Conservation (phyloP, 140 eudicot genomes). For the Erigeron philadelphicus region DNA sequence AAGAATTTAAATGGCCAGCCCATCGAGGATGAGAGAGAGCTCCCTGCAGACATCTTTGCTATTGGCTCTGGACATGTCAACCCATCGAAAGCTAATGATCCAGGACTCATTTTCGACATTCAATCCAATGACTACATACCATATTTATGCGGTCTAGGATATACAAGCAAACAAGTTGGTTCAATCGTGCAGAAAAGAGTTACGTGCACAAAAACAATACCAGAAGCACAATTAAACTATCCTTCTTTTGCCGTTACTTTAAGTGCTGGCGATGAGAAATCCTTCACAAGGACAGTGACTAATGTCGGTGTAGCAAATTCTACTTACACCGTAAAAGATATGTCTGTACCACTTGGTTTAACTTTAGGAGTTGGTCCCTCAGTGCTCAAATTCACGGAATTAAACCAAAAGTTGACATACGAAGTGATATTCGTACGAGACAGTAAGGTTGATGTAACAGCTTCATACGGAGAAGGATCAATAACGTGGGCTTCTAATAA, state of each 20-base stretch:
- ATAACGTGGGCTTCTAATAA: constrained; percentile 35
- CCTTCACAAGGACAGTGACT: constrained; percentile 12
- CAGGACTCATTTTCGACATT: constrained; percentile 4
- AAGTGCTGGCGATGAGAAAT: not conserved
- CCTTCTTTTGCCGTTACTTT: constrained; percentile 11
- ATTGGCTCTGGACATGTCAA: constrained; percentile 12
- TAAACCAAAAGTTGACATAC: constrained; percentile 36
- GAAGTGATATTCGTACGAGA: constrained; percentile 21
- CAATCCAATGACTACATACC: constrained; percentile 6
- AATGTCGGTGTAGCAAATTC: constrained; percentile 2
- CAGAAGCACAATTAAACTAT: not conserved
- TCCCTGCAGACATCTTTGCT: not conserved
- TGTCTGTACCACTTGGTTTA: constrained; percentile 17
- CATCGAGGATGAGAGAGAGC: not conserved
- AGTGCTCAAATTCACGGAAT: constrained; percentile 14
- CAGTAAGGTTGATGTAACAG: not conserved
- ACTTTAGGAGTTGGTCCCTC: not conserved
- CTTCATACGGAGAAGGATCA: constrained; percentile 35
- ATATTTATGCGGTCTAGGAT: constrained; percentile 5
- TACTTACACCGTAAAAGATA: constrained; percentile 4
- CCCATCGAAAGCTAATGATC: constrained; percentile 7
- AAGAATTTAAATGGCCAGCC: not conserved
- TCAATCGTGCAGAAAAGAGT: not conserved
- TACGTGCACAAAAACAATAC: not conserved
- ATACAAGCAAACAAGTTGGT: constrained; percentile 4